Base-by-base conservation (phyloP, 1,284 basidiomycete genomes). In the Ganoderma boninense region DNA sequence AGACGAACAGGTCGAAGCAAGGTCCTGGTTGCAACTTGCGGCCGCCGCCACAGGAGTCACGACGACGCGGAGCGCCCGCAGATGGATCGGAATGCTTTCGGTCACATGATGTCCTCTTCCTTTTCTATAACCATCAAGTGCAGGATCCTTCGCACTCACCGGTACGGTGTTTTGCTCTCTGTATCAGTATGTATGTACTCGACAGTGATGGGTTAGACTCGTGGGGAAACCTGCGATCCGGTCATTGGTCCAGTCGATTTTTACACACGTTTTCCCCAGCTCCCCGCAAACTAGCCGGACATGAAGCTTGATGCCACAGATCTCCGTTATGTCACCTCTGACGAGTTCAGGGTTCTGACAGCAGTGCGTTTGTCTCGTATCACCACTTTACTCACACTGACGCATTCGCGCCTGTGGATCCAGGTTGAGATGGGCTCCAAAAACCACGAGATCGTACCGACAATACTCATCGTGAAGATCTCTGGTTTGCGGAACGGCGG, bases 261-360 rank as follows among this genome's bases (percentile, higher is more conserved):
- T 35, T 40, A 13, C 32, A 38, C 38, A 13, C 29, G 14, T 38
- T 56, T 56, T 59, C 18, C 52, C 20, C 26, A 11, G 23, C 13
- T 44, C 43, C 52, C 44, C n/a, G 13, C n/a, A 18, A 57, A 62
- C 44, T 38, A 20, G 20, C 14, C 49, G 49, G 80, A 35, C 68
- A 97, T 99, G 96, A 97, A 95, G 86, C 89, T 98, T 66, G 96
- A 98, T 81, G 95, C 95, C 10, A 97, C 95, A 43, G 97, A 99
- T 84, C 86, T 99, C 74, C 87, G 98, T 79, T 99, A 99, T 82
- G 86, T 99, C 72, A 92, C 94, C 11, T 87, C 92, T 35, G 97
- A 99, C 71, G 97, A 98, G 80, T 99, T 99, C 82, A 87, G 97
- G 65, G 96, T 99, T 16, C 86, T 99, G 44, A 96, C 95, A 32